phyloP scores from a whole-genome alignment of 768 basidiomycete species.

The Termitomyces sp. region DNA sequence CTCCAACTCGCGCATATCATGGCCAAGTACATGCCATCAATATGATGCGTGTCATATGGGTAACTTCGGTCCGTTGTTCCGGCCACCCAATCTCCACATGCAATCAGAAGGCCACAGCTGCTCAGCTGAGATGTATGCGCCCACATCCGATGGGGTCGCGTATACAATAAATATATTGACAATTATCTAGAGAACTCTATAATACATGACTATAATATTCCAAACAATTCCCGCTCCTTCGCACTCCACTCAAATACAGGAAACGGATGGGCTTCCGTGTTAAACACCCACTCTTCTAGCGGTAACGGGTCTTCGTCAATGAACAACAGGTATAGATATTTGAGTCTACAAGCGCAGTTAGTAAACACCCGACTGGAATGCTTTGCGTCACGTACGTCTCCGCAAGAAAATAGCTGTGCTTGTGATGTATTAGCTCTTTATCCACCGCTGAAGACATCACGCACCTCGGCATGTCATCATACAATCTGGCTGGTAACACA shows the following conservation, averaged over 20 bases:
- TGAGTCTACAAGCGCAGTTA: slow-evolving; percentile 36
- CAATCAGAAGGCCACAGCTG: background rate
- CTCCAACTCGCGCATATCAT: slow-evolving; percentile 13
- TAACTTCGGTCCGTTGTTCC: slow-evolving; percentile 12
- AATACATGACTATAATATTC: slow-evolving; percentile 20
- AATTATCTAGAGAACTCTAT: background rate
- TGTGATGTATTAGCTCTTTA: background rate
- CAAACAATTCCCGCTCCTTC: slow-evolving; percentile 40
- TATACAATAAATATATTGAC: background rate
- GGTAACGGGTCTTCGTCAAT: slow-evolving; percentile 54
- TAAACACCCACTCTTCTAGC: slow-evolving; percentile 54
- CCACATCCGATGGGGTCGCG: background rate
- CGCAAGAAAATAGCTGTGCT: slow-evolving; percentile 35
- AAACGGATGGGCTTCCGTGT: slow-evolving; percentile 73
- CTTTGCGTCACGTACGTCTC: slow-evolving; percentile 33
- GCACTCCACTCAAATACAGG: slow-evolving; percentile 62
- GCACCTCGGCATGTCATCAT: slow-evolving; percentile 73
- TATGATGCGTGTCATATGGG: slow-evolving; percentile 1
- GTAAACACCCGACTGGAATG: background rate
- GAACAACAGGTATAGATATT: slow-evolving; percentile 72
- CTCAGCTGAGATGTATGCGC: background rate
- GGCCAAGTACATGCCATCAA: background rate
- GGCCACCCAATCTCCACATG: background rate
- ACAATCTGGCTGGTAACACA: slow-evolving; percentile 25
- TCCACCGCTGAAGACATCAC: slow-evolving; percentile 14